phyloP scores from a whole-genome alignment of 1,284 basidiomycete genomes.

The Ustilago sp. region DNA sequence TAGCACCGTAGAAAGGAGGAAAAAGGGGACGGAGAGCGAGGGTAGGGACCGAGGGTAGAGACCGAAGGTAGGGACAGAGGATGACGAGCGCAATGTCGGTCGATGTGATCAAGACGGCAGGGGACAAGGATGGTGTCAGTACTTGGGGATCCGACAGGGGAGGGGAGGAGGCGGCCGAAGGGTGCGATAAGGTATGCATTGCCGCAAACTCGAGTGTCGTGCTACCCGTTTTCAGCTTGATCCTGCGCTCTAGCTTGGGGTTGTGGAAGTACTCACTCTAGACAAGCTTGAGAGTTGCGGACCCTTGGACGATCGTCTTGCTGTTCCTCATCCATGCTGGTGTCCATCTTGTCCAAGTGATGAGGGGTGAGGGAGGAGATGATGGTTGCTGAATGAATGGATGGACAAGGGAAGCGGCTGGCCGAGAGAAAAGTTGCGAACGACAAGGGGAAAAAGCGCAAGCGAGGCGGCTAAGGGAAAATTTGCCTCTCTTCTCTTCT shows the following conservation, averaged over 20 bases:
- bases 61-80: not conserved
- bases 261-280: constrained; percentile 34
- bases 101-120: not conserved
- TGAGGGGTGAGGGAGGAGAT: not conserved
- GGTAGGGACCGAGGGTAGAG: not conserved
- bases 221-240: not conserved
- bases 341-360: constrained; percentile 18
- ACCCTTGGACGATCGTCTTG: constrained; percentile 35
- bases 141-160: constrained; percentile 2
- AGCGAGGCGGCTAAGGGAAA: constrained; percentile 8
- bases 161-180: constrained; percentile 2
- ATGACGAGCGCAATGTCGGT: not conserved
- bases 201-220: constrained; percentile 23
- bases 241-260: not conserved
- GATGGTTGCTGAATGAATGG: constrained; percentile 11
- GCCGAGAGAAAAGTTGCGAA: not conserved
- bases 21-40: not conserved
- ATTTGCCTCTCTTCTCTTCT: constrained; percentile 11
- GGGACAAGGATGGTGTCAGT: constrained; percentile 11
- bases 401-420: not conserved
- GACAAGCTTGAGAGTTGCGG: constrained; percentile 49
- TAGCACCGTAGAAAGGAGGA: not conserved
- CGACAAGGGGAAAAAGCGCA: not conserved
- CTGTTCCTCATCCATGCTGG: constrained; percentile 40
- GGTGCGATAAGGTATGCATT: constrained; percentile 36